phyloP scores from a whole-genome alignment of 768 basidiomycete genomes.

The Fomitopsis serialis region DNA sequence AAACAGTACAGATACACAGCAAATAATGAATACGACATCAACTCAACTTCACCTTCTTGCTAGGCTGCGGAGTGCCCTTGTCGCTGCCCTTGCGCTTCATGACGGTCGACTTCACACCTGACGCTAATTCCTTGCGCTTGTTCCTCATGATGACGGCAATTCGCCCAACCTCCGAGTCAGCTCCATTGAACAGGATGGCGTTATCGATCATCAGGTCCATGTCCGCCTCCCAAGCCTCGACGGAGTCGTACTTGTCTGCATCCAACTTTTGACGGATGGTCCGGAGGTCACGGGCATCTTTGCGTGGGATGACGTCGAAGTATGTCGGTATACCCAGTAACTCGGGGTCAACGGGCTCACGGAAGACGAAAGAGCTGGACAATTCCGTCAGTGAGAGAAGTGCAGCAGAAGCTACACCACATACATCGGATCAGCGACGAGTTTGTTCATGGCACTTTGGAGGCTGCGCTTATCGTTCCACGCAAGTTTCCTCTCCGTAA shows the following conservation, averaged over 20 bases:
- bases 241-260: constrained; percentile 72
- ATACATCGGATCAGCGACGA: constrained; percentile 66
- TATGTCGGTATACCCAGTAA: constrained; percentile 81
- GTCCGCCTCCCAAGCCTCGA: constrained; percentile 80
- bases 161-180: constrained; percentile 71
- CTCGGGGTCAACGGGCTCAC: constrained; percentile 86
- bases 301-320: constrained; percentile 77
- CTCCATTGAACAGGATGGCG: constrained; percentile 84
- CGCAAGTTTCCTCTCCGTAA: constrained; percentile 64
- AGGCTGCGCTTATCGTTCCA: constrained; percentile 79
- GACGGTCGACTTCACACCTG: constrained; percentile 38
- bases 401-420: constrained; percentile 19
- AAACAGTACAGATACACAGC: not conserved
- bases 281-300: constrained; percentile 81
- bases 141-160: constrained; percentile 47
- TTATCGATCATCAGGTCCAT: constrained; percentile 85
- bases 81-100: constrained; percentile 72
- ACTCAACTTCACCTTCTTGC: constrained; percentile 60
- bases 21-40: constrained; percentile 25
- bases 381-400: not conserved
- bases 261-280: constrained; percentile 82
- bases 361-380: constrained; percentile 68
- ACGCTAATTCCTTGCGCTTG: constrained; percentile 50
- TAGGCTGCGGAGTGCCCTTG: constrained; percentile 47
- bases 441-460: constrained; percentile 58